Base-by-base conservation (phyloP, 2,329 filamentous ascomycete genomes). In the Septoria linicola region DNA sequence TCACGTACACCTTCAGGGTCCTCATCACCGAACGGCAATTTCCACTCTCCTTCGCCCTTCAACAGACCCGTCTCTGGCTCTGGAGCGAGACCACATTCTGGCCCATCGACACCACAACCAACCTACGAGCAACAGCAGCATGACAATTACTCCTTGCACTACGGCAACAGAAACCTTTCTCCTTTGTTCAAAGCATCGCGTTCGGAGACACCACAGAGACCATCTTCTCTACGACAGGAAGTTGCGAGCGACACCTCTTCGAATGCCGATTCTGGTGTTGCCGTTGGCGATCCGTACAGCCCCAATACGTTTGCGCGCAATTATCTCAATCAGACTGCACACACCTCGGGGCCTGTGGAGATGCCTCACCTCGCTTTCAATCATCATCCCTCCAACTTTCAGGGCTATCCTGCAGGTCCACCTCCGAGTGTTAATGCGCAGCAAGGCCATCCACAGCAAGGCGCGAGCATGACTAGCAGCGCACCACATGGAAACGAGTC, bases 141-240 rank as follows among this genome's bases (percentile, higher is more conserved):
- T 19, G 58, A 61, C 31, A 56, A 62, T 36, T 60, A 61, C 43
- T 54, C 63, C n/a, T 53, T 65, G 2, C 68, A 70, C 50, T 75
- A 75, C 54, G 75, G 75, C 39, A 73, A 73, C 45, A 69, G 70
- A 34, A 77, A 77, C 54, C 72, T 78, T 27, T 76, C 74, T 2
- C 73, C 73, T 3, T 55, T 77, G 19, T 77, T 78, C 68, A 72
- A 76, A 57, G 73, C 73, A 25, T 72, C 72, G 11, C 71, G 73
- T 48, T 60, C 63, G n/a, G 72, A 75, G 34, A 68, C 71, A 10
- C 60, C 68, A 4, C 66, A 69, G 39, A 72, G 70, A 27, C 70
- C 72, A 23, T 76, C 74, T 25, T 65, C 67, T 42, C 66, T 76
- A 8, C 72, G 73, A 13, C 73, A 73, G 25, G 72, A 75, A 50